Percentiles rank a stretch among this genome's conserved stretches.
Evolutionary conservation across 352 stramenopile genomes (phyloP).

Genomic region (Bremia lactucae): DNA sequence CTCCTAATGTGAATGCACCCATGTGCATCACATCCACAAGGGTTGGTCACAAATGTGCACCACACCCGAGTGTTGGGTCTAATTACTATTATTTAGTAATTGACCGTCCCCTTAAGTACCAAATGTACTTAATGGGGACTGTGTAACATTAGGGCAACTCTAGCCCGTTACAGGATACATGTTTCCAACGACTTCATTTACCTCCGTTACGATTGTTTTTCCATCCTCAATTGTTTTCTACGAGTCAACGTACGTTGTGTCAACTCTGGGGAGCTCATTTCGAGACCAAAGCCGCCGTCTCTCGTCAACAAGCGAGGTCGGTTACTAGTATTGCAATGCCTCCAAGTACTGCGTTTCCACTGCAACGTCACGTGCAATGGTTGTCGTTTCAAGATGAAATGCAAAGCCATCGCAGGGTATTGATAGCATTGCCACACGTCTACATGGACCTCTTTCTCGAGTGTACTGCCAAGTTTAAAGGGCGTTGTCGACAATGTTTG

Average conservation of each 20-base stretch:
- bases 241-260: conserved; percentile 46
- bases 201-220: too few species aligned
- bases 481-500: too few species aligned
- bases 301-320: conserved; percentile 29
- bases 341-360: conserved; percentile 12
- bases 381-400: conserved; percentile 18
- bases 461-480: too few species aligned
- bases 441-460: conserved; percentile 43
- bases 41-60: too few species aligned
- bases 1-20: too few species aligned
- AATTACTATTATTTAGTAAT: too few species aligned
- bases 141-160: too few species aligned
- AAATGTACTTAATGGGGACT: too few species aligned
- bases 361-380: conserved; percentile 21
- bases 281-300: conserved; percentile 58
- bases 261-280: conserved; percentile 65
- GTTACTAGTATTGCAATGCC: conserved; percentile 5
- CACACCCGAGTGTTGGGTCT: too few species aligned
- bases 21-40: too few species aligned
- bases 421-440: conserved; percentile 3
- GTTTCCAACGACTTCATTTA: conserved; percentile 38
- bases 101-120: too few species aligned
- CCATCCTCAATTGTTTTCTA: conserved; percentile 42
- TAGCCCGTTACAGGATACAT: too few species aligned
- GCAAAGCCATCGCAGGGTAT: background rate